Evolutionary conservation across 768 basidiomycete species (phyloP), one percentile per base, ranked within the genome.

Genomic region (Boletus pseudopeckii): DNA sequence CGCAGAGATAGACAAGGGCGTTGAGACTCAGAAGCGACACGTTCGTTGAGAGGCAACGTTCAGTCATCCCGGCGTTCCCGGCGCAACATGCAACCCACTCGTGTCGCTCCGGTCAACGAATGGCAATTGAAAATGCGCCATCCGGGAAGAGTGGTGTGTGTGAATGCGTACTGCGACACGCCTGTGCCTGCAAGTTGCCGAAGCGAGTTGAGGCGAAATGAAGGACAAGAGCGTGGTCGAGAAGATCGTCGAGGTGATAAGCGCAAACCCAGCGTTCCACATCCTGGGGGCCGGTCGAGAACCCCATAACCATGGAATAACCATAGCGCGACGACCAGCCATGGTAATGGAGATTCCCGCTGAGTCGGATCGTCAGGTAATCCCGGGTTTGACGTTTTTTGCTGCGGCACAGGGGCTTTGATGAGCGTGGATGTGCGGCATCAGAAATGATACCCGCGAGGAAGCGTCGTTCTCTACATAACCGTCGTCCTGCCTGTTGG

Each of bases 21-120:
- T 64, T 15, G 39, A 57, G 39, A 38, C 9, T 45, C 34, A 48
- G 62, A 61, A 54, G 50, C 52, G 45, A 55, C 24, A 45, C 13
- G 33, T 22, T 3, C 22, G n/a, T 33, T 34, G 43, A 26, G 26
- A 24, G 32, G 18, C 33, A 49, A 46, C 30, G 30, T 32, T 33
- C 14, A n/a, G 15, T 32, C 18, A 22, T 36, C 45, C 42, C 32
- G 52, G 39, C 36, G 36, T 54, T 36, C 37, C 10, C 40, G 51
- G 55, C 24, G 38, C 2, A 45, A 30, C 36, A 41, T 36, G n/a
- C 14, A 22, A 41, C 34, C 10, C 37, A 7, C 17, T 42, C 26
- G 38, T 37, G 52, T 41, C 36, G 24, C 33, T 18, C 9, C 10
- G 17, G 34, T 45, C 44, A 34, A 28, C 3, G 2, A 41, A 41